Base-by-base conservation (phyloP, 1,139 yeast genomes). In the Zhuliangozyma parablackwelliae region DNA sequence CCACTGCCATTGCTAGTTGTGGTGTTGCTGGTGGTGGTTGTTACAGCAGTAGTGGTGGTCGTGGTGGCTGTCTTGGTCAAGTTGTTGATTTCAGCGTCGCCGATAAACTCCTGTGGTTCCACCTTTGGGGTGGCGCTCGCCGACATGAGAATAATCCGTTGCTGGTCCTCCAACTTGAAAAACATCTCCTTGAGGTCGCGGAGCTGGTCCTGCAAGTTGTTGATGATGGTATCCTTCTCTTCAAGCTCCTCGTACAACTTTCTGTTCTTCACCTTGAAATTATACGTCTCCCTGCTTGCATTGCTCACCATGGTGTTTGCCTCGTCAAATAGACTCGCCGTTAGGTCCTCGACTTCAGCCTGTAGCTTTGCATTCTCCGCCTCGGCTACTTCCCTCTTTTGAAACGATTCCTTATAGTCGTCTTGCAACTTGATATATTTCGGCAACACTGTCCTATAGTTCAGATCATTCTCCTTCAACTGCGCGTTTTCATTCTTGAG, bases 281-380 rank as follows among this genome's bases (percentile, higher is more conserved):
- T 75, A 49, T 75, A 69, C 10, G 79, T 70, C 47, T 78, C 83
- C 46, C 74, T 63, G 40, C 82, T 75, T 1, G 92, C 94, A 46
- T 76, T 75, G 41, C 79, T 76, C 10, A 86, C 95, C 85, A 83
- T 84, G 34, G 72, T 71, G 53, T 85, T 85, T 16, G 95, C 95
- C 53, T 85, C 92, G 49, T 78, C 82, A 55, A 86, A 86, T 31
- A 86, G 61, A 2, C 88, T 78, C 2, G 81, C 87, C 1, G 88
- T 76, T 37, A 87, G 64, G 32, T 86, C 95, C 54, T 84, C 92
- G 24, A 86, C 83, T 54, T 87, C 95, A 13, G 69, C 75, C 41
- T 80, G 73, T 33, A 87, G 59, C 44, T 75, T 72, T 34, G 69
- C 65, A 34, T 77, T 80, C 46, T 82, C 82, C 12, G 65, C 62